Evolutionary conservation across 768 basidiomycete species (phyloP), one percentile per base, ranked within the genome.

Genomic region (Suillus variegatus): DNA sequence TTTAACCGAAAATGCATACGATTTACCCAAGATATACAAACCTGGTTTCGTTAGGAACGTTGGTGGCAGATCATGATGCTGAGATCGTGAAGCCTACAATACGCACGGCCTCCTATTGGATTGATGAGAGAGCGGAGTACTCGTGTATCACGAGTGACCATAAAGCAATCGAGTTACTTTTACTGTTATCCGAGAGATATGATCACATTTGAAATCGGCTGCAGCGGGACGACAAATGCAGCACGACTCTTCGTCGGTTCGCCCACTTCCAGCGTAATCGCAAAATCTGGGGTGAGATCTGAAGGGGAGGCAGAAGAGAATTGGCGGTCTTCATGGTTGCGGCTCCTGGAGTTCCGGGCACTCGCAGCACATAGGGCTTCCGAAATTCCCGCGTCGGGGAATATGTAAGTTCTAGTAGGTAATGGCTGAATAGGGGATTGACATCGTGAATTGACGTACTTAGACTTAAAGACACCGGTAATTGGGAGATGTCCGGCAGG

Each of bases 221-320:
- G 16, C 25, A 41, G 57, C 38, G 38, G 22, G n/a, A 43, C 25
- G 58, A 28, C 41, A 43, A 20, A 43, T 13, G 10, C 36, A 38
- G 28, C 41, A 60, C 40, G 25, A 28, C 18, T 43, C 28, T 60
- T 60, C 25, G 41, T 60, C 25, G 58, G 58, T 28, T 60, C 25
- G 4, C 58, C 58, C 28, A 32, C 54, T 60, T 43, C 41, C 18
- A 60, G 41, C 41, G 9, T 60, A 40, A n/a, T 60, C 58, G 16
- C 41, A 41, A 60, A 60, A 60, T 60, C 58, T 60, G 41, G 58
- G 58, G 41, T 60, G 58, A 32, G 40, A 43, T 60, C 58, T 60
- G 20, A 60, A 43, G 25, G 41, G 41, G 57, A 41, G 6, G 56
- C 35, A 38, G 55, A 22, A 25, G 1, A 58, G 56, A 58, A 40